Percentiles rank a stretch among this genome's conserved stretches.
Conservation (phyloP, 257 asterid species). For the Lantana camara region DNA sequence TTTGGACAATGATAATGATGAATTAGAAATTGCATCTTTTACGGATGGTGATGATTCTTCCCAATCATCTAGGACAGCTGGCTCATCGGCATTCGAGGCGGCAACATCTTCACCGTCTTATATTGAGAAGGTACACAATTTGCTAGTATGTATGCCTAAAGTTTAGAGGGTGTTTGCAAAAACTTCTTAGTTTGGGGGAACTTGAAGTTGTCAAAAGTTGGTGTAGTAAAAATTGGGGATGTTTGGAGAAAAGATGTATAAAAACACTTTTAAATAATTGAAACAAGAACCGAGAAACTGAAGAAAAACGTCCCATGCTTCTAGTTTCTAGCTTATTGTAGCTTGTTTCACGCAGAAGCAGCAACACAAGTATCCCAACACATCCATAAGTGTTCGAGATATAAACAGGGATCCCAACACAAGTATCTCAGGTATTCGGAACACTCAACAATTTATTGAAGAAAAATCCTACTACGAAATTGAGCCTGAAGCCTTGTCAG, state of each 20-base stretch:
- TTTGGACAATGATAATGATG: conserved; percentile 49
- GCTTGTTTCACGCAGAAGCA: too few relatives aligned
- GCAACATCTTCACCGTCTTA: conserved; percentile 56
- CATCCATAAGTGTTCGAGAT: conserved; percentile 42
- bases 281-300: too few relatives aligned
- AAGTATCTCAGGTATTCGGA: conserved; percentile 18
- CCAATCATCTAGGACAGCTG: conserved; percentile 60
- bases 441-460: conserved; percentile 26
- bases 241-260: too few relatives aligned
- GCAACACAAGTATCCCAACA: conserved; percentile 39
- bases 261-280: too few relatives aligned
- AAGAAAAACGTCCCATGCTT: too few relatives aligned
- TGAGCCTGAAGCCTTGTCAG: conserved; percentile 25
- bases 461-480: conserved; percentile 26
- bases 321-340: too few relatives aligned
- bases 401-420: conserved; percentile 34
- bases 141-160: too few relatives aligned
- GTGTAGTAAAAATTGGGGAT: too few relatives aligned
- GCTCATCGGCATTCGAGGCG: conserved; percentile 45
- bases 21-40: conserved; percentile 38
- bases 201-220: too few relatives aligned
- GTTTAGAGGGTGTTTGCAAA: too few relatives aligned
- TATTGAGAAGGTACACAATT: conserved; percentile 70
- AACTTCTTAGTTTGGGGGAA: too few relatives aligned
- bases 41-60: conserved; percentile 70